These are phyloP conservation scores for Cronartium quercuum DNA, from an alignment of 1,284 basidiomycete species.

Conservation along the genomic window DNA sequence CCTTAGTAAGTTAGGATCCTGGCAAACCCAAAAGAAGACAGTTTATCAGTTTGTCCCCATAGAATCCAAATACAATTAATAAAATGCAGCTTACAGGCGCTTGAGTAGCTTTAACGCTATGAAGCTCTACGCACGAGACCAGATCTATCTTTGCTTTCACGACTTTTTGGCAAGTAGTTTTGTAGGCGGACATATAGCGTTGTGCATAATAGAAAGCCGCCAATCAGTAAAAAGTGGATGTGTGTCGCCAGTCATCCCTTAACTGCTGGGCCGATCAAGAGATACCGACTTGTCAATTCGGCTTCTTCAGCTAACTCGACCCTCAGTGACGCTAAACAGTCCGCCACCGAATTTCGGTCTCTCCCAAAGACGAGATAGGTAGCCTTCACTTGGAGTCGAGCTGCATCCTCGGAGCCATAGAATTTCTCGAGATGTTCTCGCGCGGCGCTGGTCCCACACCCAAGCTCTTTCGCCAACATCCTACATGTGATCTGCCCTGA, in stretches of 20 bases:
- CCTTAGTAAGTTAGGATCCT: slow-evolving; percentile 20
- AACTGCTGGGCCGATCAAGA: not conserved
- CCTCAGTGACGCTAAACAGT: not conserved
- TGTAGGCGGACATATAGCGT: not conserved
- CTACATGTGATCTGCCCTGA: slow-evolving; percentile 9
- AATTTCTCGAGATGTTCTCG: slow-evolving; percentile 21
- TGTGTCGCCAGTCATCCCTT: not conserved
- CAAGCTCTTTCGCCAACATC: slow-evolving; percentile 1
- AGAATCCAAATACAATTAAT: not conserved
- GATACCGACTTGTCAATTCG: slow-evolving; percentile 23
- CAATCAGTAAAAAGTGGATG: not conserved
- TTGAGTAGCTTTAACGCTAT: slow-evolving; percentile 29
- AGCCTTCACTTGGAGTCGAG: slow-evolving; percentile 7
- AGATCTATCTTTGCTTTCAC: slow-evolving; percentile 16
- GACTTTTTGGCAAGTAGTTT: slow-evolving; percentile 8
- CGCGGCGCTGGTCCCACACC: slow-evolving; percentile 1
- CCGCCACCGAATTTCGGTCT: not conserved
- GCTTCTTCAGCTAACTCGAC: slow-evolving; percentile 5
- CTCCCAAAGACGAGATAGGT: slow-evolving; percentile 15
- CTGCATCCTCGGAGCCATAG: slow-evolving; percentile 9
- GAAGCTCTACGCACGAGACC: slow-evolving; percentile 16
- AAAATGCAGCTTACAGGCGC: slow-evolving; percentile 8
- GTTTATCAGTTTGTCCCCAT: not conserved
- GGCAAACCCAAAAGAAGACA: not conserved
- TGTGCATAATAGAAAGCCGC: not conserved